Base-by-base conservation (phyloP, 2,329 filamentous ascomycete genomes). In the Plenodomus biglobosus region DNA sequence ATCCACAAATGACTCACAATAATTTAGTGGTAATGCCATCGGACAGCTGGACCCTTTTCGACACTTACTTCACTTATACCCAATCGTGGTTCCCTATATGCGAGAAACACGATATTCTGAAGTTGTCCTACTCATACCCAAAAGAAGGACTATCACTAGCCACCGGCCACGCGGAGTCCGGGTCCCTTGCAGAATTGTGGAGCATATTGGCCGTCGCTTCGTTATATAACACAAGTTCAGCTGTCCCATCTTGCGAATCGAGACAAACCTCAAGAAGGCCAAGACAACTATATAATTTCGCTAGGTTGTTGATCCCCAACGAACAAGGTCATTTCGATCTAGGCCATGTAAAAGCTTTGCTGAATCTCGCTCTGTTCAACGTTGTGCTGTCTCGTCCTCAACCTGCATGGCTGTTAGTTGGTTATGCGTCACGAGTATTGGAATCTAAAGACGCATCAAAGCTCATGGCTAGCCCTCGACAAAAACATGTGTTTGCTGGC, bases 81-180 rank as follows among this genome's bases (percentile, higher is more conserved):
- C 86, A 91, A 65, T 84, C 81, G 44, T 92, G 88, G 88, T 78
- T 92, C 20, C 88, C 88, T 0, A 84, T 92, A 20, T 75, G 86
- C 10, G 85, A 90, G 54, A 86, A 85, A 53, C 80, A 86, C 40
- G 78, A 80, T 36, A 73, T 88, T 3, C 73, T 86, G 22, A 79
- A 79, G 20, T 72, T 77, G 3, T 80, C 78, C n/a, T 84, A 83
- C 59, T 73, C 77, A 6, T 82, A 81, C 58, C 76, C 77, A 38
- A 41, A 76, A 58, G 47, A 76, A 65, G 48, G 80, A 19, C 56
- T 75, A n/a, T 42, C 55, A 0, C 51, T 66, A 8, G 51, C 53
- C 11, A 39, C 56, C 3, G 53, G 59, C 8, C 56, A 64, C 13
- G 40, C 56, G 17, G 54, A 62, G 2, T 67, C 65, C 19, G 70